Conservation (phyloP, 768 basidiomycete species). For the Suillus fuscotomentosus region DNA sequence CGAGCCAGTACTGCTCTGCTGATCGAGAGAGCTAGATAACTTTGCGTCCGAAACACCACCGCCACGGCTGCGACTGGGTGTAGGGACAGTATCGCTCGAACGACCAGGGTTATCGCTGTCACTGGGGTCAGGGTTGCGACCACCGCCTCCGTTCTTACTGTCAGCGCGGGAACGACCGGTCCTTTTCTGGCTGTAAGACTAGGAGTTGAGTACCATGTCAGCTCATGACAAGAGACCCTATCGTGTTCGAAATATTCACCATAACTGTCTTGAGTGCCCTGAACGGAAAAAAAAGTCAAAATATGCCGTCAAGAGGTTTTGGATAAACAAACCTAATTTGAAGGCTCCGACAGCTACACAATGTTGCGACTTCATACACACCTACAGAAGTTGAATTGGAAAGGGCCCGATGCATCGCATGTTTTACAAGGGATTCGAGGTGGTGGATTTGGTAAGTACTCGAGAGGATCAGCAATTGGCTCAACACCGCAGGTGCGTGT, state of each 20-base stretch:
- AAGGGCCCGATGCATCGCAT: slow-evolving; percentile 89
- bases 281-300: slow-evolving; percentile 11
- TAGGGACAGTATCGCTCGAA: slow-evolving; percentile 32
- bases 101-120: slow-evolving; percentile 36
- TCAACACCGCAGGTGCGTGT: slow-evolving; percentile 85
- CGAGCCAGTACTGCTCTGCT: slow-evolving; percentile 19
- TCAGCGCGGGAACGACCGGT: slow-evolving; percentile 49
- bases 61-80: slow-evolving; percentile 43
- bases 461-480: slow-evolving; percentile 80
- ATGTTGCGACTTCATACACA: slow-evolving; percentile 92
- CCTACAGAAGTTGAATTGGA: slow-evolving; percentile 85
- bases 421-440: slow-evolving; percentile 78
- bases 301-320: slow-evolving; percentile 14
- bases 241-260: slow-evolving; percentile 42
- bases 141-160: slow-evolving; percentile 45
- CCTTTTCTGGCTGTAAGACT: slow-evolving; percentile 81
- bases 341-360: slow-evolving; percentile 84
- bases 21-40: slow-evolving; percentile 28
- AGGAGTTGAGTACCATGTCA: slow-evolving; percentile 17
- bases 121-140: slow-evolving; percentile 33
- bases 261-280: slow-evolving; percentile 84
- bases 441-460: slow-evolving; percentile 80
- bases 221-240: slow-evolving; percentile 8
- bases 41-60: slow-evolving; percentile 63
- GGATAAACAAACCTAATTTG: slow-evolving; percentile 72